These are phyloP conservation scores for Aspergillus cavernicola DNA, from an alignment of 495 filamentous ascomycete species.

Conservation along the genomic window DNA sequence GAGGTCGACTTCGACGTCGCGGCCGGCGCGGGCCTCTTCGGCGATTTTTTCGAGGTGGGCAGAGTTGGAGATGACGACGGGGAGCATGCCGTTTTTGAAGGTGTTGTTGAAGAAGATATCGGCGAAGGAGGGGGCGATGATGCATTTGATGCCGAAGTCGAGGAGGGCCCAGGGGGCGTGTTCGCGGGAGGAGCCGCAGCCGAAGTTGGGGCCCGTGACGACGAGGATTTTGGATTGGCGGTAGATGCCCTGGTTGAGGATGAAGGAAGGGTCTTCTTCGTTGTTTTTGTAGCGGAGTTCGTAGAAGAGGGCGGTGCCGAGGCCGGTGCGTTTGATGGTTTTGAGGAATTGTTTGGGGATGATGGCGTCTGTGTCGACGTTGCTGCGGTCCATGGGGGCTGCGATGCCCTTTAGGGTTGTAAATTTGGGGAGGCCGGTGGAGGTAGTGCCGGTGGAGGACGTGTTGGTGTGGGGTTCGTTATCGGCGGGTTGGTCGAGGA, in stretches of 20 bases:
- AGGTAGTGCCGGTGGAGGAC: slow-evolving; percentile 42
- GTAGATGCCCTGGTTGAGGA: slow-evolving; percentile 90
- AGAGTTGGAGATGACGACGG: slow-evolving; percentile 68
- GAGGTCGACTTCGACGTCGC: slow-evolving; percentile 89
- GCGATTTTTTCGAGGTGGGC: slow-evolving; percentile 65
- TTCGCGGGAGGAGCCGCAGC: slow-evolving; percentile 89
- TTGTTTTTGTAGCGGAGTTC: slow-evolving; percentile 76
- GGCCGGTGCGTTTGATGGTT: slow-evolving; percentile 96
- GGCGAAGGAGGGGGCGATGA: slow-evolving; percentile 89
- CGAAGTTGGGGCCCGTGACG: slow-evolving; percentile 91
- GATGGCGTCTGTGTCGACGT: slow-evolving; percentile 97
- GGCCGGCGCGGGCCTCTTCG: slow-evolving; percentile 74
- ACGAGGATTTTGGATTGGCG: slow-evolving; percentile 84
- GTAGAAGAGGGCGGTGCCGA: slow-evolving; percentile 84
- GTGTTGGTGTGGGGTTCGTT: slow-evolving; percentile 59
- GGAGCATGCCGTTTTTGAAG: slow-evolving; percentile 99
- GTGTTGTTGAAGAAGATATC: slow-evolving; percentile 99
- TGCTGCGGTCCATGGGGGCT: slow-evolving; percentile 80
- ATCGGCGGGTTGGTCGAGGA: slow-evolving; percentile 74
- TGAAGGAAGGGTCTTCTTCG: slow-evolving; percentile 71
- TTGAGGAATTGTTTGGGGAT: slow-evolving; percentile 99
- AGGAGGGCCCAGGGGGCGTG: slow-evolving; percentile 97
- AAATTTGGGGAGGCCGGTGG: slow-evolving; percentile 76
- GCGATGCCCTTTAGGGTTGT: slow-evolving; percentile 78
- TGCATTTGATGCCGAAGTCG: slow-evolving; percentile 91